Conservation (phyloP, 768 basidiomycete species). For the Pulveroboletus sp. region DNA sequence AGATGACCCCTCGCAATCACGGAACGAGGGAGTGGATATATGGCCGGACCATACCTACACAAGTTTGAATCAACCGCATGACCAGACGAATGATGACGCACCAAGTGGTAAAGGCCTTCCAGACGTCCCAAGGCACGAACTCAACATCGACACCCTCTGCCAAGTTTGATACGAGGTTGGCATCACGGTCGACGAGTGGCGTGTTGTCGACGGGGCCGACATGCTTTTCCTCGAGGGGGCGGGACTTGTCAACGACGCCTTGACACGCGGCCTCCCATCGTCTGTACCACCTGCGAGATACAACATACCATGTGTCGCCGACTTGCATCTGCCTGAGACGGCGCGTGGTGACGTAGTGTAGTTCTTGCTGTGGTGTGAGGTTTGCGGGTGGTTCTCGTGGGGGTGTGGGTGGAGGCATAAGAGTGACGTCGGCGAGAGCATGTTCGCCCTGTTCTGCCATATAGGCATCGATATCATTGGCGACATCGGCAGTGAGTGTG, state of each 20-base stretch:
- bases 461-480: slow-evolving; percentile 62
- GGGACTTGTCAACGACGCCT: slow-evolving; percentile 66
- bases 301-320: slow-evolving; percentile 77
- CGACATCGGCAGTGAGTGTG: slow-evolving; percentile 14
- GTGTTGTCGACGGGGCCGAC: slow-evolving; percentile 77
- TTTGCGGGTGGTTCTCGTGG: slow-evolving; percentile 19
- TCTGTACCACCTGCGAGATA: slow-evolving; percentile 67
- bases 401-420: slow-evolving; percentile 26
- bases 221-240: slow-evolving; percentile 52
- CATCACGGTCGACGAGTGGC: slow-evolving; percentile 51
- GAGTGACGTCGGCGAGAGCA: slow-evolving; percentile 12
- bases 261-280: slow-evolving; percentile 72
- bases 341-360: slow-evolving; percentile 45
- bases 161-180: slow-evolving; percentile 40
- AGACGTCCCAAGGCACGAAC: slow-evolving; percentile 67
- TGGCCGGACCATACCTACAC: slow-evolving; percentile 66
- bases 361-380: slow-evolving; percentile 42
- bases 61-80: background rate
- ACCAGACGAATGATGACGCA: slow-evolving; percentile 6
- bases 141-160: slow-evolving; percentile 68
- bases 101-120: slow-evolving; percentile 68
- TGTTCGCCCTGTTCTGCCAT: slow-evolving; percentile 56
- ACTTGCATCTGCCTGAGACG: slow-evolving; percentile 47
- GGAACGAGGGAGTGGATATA: slow-evolving; percentile 54
- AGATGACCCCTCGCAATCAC: slow-evolving; percentile 58